Conservation (phyloP, 2,329 filamentous ascomycete genomes). For the Davidsoniella neocaledoniae region DNA sequence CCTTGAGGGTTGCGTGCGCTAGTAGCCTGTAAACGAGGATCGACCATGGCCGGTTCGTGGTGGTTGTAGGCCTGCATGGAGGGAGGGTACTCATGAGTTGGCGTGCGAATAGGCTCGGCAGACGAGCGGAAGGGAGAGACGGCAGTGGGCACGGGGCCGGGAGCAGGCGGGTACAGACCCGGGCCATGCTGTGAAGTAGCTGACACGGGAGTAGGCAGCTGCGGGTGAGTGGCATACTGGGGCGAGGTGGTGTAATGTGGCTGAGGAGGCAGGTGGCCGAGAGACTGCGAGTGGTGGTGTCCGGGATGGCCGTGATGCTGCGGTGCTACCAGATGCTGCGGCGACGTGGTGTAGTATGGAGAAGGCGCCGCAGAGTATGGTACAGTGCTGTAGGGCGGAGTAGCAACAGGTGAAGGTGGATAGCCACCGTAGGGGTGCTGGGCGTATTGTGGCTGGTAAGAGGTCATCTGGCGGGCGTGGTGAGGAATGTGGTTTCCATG, state of each 20-base stretch:
- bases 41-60: constrained; percentile 24
- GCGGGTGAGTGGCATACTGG: constrained; percentile 17
- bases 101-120: constrained; percentile 9
- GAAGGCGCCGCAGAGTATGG: constrained; percentile 27
- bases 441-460: constrained; percentile 23
- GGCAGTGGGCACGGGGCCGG: constrained; percentile 11
- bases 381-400: constrained; percentile 28
- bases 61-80: constrained; percentile 19
- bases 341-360: constrained; percentile 16
- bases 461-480: constrained; percentile 15
- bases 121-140: constrained; percentile 6
- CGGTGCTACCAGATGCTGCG: constrained; percentile 18
- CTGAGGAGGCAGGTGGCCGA: constrained; percentile 18
- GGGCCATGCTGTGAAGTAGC: constrained; percentile 15
- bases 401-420: constrained; percentile 31
- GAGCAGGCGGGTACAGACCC: constrained; percentile 10
- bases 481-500: constrained; percentile 15
- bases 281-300: constrained; percentile 11
- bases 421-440: constrained; percentile 19
- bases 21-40: constrained; percentile 21
- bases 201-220: constrained; percentile 17
- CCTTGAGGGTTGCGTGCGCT: constrained; percentile 25
- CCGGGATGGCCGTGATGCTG: constrained; percentile 13
- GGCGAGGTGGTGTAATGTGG: constrained; percentile 18
- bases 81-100: constrained; percentile 21